Base-by-base conservation (phyloP, 768 basidiomycete genomes). In the Paxillus ammoniavirescens region DNA sequence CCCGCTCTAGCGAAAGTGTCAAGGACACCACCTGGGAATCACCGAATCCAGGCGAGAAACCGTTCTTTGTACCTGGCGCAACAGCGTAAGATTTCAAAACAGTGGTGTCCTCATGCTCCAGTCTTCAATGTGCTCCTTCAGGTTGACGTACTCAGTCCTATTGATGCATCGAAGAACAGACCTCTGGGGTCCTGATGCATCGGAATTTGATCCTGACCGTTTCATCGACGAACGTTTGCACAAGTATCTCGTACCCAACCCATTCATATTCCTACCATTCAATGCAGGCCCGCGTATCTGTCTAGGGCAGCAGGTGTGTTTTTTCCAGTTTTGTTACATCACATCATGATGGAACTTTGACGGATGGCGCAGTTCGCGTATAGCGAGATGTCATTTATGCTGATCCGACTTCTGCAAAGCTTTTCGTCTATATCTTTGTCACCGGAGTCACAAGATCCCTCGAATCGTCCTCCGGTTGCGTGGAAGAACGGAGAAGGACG, bases 241-340 rank as follows among this genome's bases (percentile, higher is more conserved):
- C 36, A 68, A 62, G 54, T 69, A 73, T 51, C 58, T 77, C 9
- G 66, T 57, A 8, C 66, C 73, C 1, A 77, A 76, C 42, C 74
- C 74, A 0, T 77, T 62, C 54, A 73, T 74, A 53, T 77, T 77
- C 54, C 56, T 76, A 15, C 76, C 75, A 1, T 75, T 75, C 49
- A 75, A 76, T 31, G 73, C 74, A 0, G 74, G 75, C 5, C 74
- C 73, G 14, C 60, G 72, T 8, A 72, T 72, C 49, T 73, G 72
- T 46, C 61, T 73, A 2, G 72, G 72, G 8, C 72, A 68, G 56
- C 72, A 76, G 61, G 72, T 67, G 48, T 14, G 69, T 66, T 51
- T 13, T 56, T 52, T 45, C 18, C 10, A 15, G 26, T 57, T 37
- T 49, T 62, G 0, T 26, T 1, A 21, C 48, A 62, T 40, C 40